These are phyloP conservation scores for Candida coquimbonensis DNA, from an alignment of 805 yeast genomes.

Conservation along the genomic window DNA sequence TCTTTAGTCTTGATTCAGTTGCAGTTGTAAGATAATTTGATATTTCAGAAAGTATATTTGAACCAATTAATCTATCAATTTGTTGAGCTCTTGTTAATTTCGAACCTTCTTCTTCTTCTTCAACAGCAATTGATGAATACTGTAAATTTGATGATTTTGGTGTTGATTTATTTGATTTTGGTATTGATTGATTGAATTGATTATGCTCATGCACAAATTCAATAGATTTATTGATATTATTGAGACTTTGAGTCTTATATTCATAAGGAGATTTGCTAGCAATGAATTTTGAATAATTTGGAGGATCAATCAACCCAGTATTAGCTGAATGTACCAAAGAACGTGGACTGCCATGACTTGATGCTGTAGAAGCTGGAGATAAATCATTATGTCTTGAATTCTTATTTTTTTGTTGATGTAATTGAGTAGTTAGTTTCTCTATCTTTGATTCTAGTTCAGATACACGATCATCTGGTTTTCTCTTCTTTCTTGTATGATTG, in stretches of 20 bases:
- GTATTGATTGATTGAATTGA: not conserved
- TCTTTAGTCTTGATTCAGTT: conserved; percentile 29
- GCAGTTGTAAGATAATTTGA: conserved; percentile 40
- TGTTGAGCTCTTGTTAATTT: conserved; percentile 24
- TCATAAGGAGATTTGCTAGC: not conserved
- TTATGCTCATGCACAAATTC: conserved; percentile 7
- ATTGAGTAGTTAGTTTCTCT: conserved; percentile 17
- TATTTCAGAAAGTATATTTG: conserved; percentile 34
- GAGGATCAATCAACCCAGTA: conserved; percentile 1
- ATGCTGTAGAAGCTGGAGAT: conserved; percentile 1
- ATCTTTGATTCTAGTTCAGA: conserved; percentile 27
- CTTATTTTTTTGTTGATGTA: conserved; percentile 6
- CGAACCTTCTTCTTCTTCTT: not conserved
- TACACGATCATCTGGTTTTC: conserved; percentile 26
- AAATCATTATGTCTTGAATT: not conserved
- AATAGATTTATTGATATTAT: not conserved
- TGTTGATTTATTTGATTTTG: not conserved
- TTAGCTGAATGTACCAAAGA: conserved; percentile 1
- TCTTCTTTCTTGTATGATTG: conserved; percentile 46
- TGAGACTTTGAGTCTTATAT: not conserved
- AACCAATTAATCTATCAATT: conserved; percentile 35
- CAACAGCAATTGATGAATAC: not conserved
- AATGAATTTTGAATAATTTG: conserved; percentile 1
- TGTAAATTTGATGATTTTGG: not conserved
- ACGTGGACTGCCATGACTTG: conserved; percentile 4